phyloP scores from a whole-genome alignment of 805 yeast species.

The Saturnispora dispora region DNA sequence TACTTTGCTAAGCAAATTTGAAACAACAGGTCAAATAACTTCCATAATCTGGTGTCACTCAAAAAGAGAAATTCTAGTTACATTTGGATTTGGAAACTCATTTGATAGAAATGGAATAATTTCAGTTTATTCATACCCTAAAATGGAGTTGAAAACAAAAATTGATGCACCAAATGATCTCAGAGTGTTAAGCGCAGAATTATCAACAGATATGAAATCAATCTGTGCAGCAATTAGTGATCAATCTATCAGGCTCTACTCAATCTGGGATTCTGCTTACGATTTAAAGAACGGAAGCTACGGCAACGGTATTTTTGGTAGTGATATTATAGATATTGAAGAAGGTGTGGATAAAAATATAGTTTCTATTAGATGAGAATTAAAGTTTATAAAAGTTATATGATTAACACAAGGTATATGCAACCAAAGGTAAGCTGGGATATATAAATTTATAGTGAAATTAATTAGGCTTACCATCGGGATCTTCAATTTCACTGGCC shows the following conservation, averaged over 20 bases:
- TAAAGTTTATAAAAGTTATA: background rate
- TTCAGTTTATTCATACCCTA: constrained; percentile 60
- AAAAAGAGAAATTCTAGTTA: constrained; percentile 58
- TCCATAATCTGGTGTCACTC: constrained; percentile 67
- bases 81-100: constrained; percentile 68
- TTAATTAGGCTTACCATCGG: constrained; percentile 81
- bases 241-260: constrained; percentile 65
- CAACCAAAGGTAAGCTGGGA: background rate
- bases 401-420: background rate
- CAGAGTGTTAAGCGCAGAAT: constrained; percentile 56
- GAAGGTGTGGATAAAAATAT: constrained; percentile 40
- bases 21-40: constrained; percentile 69
- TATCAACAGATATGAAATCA: constrained; percentile 53
- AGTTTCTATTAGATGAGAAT: constrained; percentile 20
- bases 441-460: background rate
- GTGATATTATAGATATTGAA: constrained; percentile 45
- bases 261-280: constrained; percentile 52
- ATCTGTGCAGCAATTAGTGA: constrained; percentile 74
- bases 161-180: constrained; percentile 43
- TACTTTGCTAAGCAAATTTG: constrained; percentile 46
- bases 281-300: constrained; percentile 25
- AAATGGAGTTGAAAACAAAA: constrained; percentile 37
- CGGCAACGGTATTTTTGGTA: constrained; percentile 40
- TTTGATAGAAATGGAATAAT: constrained; percentile 41
- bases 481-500: constrained; percentile 50